Conservation (phyloP, 2,329 filamentous ascomycete species). For the Fusarium papillatum region DNA sequence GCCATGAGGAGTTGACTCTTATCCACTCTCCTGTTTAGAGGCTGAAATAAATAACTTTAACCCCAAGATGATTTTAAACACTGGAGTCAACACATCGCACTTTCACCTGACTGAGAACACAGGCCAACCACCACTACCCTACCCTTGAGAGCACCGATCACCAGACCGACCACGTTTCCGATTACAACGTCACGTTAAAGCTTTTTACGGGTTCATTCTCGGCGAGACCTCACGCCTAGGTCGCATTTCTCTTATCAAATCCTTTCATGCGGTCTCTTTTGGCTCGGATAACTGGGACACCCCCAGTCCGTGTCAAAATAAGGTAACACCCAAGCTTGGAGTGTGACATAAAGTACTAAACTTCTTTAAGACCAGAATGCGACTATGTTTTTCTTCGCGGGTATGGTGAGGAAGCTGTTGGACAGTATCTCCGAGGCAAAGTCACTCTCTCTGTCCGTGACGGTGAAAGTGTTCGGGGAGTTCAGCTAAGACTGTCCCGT, state of each 20-base stretch:
- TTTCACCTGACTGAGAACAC: not conserved
- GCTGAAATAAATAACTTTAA: not conserved
- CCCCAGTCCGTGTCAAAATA: conserved; percentile 3
- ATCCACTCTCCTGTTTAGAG: not conserved
- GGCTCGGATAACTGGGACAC: not conserved
- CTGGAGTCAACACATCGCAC: not conserved
- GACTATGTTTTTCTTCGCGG: conserved; percentile 9
- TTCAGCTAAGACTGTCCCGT: not conserved
- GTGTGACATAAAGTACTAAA: not conserved
- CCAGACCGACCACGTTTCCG: not conserved
- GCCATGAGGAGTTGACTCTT: not conserved
- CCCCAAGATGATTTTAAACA: not conserved
- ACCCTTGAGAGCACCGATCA: not conserved
- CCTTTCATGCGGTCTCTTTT: conserved; percentile 6
- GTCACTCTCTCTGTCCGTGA: not conserved
- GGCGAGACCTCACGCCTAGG: not conserved
- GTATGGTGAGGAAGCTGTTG: conserved; percentile 3
- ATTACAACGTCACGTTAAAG: not conserved
- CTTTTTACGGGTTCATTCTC: not conserved
- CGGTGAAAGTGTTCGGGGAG: not conserved
- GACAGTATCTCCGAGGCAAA: conserved; percentile 14
- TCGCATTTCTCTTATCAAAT: not conserved
- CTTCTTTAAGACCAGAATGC: not conserved
- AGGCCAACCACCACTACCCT: not conserved
- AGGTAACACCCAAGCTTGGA: not conserved